phyloP scores from a whole-genome alignment of 1,139 yeast genomes.

The Candida tropicalis region DNA sequence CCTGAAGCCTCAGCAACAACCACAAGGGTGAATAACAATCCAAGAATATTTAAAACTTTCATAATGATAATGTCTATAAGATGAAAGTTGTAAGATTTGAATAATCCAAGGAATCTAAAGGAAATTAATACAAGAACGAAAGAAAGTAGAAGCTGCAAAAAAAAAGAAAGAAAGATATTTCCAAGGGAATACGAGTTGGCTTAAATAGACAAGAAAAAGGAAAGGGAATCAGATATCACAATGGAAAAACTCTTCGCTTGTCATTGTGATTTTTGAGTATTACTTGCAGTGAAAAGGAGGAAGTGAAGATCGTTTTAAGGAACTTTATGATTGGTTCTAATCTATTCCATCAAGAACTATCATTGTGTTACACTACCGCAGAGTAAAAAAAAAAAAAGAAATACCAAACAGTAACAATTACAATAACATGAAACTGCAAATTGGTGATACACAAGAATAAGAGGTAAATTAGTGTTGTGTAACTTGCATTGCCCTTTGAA shows the following conservation, averaged over 20 bases:
- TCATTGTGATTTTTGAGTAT: too few species aligned
- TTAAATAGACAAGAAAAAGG: neutral
- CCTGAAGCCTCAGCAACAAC: slow-evolving; percentile 7
- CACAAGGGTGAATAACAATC: neutral
- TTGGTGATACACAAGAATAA: too few species aligned
- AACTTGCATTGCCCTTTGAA: too few species aligned
- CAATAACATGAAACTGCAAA: too few species aligned
- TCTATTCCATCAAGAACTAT: neutral
- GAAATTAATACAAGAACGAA: neutral
- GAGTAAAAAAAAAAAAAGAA: too few species aligned
- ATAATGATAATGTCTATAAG: neutral
- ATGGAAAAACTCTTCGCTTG: too few species aligned
- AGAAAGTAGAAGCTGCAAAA: slow-evolving; percentile 1
- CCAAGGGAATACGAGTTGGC: neutral
- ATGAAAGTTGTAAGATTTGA: neutral
- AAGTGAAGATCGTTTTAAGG: neutral
- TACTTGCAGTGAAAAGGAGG: neutral
- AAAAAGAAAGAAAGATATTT: neutral
- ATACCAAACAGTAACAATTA: too few species aligned
- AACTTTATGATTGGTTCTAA: neutral
- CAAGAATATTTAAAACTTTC: neutral
- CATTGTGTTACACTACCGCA: too few species aligned
- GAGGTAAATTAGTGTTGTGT: too few species aligned
- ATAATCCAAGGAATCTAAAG: too few species aligned
- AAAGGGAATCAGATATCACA: neutral